These are phyloP conservation scores for Trametes versicolor DNA, from an alignment of 1,284 basidiomycete genomes.

Conservation along the genomic window DNA sequence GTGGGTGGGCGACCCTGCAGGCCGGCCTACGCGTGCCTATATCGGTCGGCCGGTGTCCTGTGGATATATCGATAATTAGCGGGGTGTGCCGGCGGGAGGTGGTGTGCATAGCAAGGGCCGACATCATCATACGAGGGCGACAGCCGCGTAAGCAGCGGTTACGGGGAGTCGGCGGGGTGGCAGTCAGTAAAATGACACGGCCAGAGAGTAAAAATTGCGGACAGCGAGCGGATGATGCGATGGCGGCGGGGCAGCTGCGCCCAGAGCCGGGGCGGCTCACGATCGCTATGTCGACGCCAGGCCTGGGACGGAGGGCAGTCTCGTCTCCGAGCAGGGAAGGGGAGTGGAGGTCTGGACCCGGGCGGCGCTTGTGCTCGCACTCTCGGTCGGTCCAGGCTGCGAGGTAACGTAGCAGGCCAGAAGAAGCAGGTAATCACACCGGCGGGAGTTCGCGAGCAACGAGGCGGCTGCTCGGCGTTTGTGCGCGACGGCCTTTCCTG, in stretches of 20 bases:
- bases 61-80: neutral
- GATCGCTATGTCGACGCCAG: constrained; percentile 22
- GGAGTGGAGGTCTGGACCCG: neutral
- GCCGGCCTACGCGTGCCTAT: neutral
- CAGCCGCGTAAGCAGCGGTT: constrained; percentile 2
- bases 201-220: neutral
- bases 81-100: neutral
- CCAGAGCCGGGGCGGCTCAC: constrained; percentile 6
- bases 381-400: neutral
- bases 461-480: constrained; percentile 10
- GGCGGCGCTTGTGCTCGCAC: neutral
- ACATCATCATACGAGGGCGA: neutral
- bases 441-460: constrained; percentile 24
- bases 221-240: constrained; percentile 9
- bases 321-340: constrained; percentile 1
- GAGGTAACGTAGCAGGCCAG: neutral
- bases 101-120: constrained; percentile 1
- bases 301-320: constrained; percentile 1
- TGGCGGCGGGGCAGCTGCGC: neutral
- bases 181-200: no score
- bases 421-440: constrained; percentile 4
- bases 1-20: neutral
- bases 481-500: constrained; percentile 14
- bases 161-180: neutral
- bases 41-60: neutral